Base-by-base conservation (phyloP, 495 filamentous ascomycete genomes). In the Aspergillus ostianus region DNA sequence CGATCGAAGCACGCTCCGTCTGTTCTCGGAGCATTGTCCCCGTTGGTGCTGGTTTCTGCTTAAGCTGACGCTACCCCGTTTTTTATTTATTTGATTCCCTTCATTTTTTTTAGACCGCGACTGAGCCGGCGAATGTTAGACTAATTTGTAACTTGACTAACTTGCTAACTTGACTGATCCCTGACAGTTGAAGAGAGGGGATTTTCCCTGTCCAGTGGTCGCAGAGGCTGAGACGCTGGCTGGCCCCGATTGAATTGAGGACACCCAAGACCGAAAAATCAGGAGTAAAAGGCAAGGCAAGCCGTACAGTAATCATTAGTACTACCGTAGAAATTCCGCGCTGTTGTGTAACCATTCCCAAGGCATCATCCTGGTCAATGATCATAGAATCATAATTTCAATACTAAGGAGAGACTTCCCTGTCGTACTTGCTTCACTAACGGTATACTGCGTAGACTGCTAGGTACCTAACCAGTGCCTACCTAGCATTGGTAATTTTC, bases 291-390 rank as follows among this genome's bases (percentile, higher is more conserved):
- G n/a, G 51, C 19, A 19, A 30, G 12, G 32, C 50, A 52, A 52
- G 18, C 26, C 23, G 5, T n/a, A n/a, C n/a, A n/a, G n/a, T 32
- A 32, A 32, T 26, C 2, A 26, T 26, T 2, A 26, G 2, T 2
- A 26, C 23, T 26, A 26, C 23, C 23, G n/a, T 52, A 23, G 26
- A 30, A 52, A 53, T 19, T 53, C 51, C 27, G 51, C 51, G 7
- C 29, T 53, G 27, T 20, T 36, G 51, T 53, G 51, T 36, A 36
- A 32, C 51, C n/a, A 19, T 19, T 18, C 29, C 29, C 17, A 12
- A 53, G 36, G 36, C 36, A 41, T 13, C 36, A 41, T 41, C 36
- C 36, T 41, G 36, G 10, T 41, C 36, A 41, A 2, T 41, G 10
- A 41, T 41, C 9, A 8, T 9, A 36, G 32, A 32, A 36, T 19